phyloP scores from a whole-genome alignment of 2,329 filamentous ascomycete species.

The Aspergillus carbonarius region DNA sequence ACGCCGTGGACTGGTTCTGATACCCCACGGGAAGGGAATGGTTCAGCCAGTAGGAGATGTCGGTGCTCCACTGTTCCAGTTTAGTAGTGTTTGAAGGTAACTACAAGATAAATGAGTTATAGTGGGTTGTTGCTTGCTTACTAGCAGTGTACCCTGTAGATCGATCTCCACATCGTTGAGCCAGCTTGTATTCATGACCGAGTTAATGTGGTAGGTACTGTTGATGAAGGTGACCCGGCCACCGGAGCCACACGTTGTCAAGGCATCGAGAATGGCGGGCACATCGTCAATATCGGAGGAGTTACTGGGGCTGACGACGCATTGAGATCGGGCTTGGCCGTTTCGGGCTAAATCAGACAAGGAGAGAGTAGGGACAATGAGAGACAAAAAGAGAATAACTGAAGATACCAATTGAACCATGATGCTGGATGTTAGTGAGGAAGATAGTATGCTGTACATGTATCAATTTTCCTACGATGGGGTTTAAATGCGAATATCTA shows the following conservation, averaged over 20 bases:
- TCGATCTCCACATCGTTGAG: constrained; percentile 51
- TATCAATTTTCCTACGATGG: no score
- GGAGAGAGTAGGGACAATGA: not conserved
- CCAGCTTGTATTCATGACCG: constrained; percentile 51
- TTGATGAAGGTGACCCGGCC: constrained; percentile 54
- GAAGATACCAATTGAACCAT: no score
- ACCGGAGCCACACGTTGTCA: constrained; percentile 50
- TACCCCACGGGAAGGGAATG: constrained; percentile 50
- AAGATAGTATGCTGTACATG: no score
- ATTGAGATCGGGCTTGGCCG: not conserved
- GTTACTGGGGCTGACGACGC: constrained; percentile 14
- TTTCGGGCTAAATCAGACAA: not conserved
- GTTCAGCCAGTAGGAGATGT: constrained; percentile 51
- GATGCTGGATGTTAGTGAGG: no score
- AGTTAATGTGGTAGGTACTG: constrained; percentile 50
- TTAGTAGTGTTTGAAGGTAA: no score
- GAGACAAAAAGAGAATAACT: not conserved
- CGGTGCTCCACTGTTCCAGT: constrained; percentile 31
- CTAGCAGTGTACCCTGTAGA: constrained; percentile 50
- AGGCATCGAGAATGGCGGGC: constrained; percentile 53
- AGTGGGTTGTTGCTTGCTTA: constrained; percentile 25
- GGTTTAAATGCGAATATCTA: no score
- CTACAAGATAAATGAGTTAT: not conserved
- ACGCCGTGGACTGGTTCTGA: constrained; percentile 52
- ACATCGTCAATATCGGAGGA: constrained; percentile 46